phyloP scores from a whole-genome alignment of 495 filamentous ascomycete genomes.

The Aspergillus asperescens region DNA sequence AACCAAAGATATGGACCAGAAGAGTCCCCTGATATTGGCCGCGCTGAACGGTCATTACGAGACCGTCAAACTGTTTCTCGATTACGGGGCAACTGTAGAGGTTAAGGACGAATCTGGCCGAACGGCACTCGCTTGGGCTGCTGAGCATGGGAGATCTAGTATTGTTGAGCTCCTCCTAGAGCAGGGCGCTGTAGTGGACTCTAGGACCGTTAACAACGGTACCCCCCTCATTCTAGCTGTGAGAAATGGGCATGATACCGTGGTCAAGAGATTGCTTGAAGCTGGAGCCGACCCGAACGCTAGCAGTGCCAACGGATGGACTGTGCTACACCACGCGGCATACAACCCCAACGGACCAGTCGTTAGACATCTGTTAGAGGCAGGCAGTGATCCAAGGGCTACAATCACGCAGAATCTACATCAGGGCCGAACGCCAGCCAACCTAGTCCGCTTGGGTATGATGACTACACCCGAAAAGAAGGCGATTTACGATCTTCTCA shows the following conservation, averaged over 20 bases:
- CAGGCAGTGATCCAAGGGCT: background rate
- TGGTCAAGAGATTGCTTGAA: background rate
- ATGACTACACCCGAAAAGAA: background rate
- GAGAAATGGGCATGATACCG: background rate
- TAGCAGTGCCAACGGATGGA: background rate
- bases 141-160: background rate
- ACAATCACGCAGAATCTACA: too few species aligned
- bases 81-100: conserved; percentile 5
- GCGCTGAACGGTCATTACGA: background rate
- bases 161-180: background rate
- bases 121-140: conserved; percentile 2
- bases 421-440: background rate
- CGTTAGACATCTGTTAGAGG: background rate
- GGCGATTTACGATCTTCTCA: background rate
- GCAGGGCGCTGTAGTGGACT: background rate
- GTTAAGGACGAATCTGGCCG: background rate
- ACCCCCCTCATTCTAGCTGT: background rate
- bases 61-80: background rate
- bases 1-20: background rate
- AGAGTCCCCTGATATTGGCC: background rate
- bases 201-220: too few species aligned
- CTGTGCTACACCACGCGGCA: background rate
- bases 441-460: background rate
- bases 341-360: background rate
- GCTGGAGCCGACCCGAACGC: conserved; percentile 4